Evolutionary conservation across 106 monocot genomes (phyloP).

Genomic region (Vanilla planifolia): DNA sequence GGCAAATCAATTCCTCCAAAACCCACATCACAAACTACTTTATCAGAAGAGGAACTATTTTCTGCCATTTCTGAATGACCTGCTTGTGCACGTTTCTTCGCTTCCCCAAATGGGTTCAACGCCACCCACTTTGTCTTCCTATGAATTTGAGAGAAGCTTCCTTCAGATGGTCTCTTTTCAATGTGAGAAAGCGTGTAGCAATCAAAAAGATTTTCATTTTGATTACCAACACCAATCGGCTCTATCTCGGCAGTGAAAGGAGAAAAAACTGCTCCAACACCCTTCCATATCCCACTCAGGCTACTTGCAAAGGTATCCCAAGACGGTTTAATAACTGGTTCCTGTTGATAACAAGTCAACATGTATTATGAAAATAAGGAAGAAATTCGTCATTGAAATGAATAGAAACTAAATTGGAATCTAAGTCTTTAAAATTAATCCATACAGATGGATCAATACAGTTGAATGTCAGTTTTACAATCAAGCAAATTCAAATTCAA

Average conservation of each 20-base stretch:
- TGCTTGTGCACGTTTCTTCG: slow-evolving; percentile 9
- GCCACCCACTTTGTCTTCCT: slow-evolving; percentile 72
- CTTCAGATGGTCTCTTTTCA: slow-evolving; percentile 36
- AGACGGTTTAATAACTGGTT: slow-evolving; percentile 81
- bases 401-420: neutral
- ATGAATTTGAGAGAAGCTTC: slow-evolving; percentile 19
- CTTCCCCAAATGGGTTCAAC: slow-evolving; percentile 76
- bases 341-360: slow-evolving; percentile 32
- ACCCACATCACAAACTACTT: neutral
- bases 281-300: slow-evolving; percentile 84
- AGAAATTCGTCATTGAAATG: neutral
- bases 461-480: too few species aligned
- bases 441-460: too few species aligned
- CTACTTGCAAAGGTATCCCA: slow-evolving; percentile 88
- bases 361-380: slow-evolving; percentile 2
- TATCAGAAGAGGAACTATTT: slow-evolving; percentile 3
- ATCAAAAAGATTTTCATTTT: slow-evolving; percentile 84
- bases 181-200: slow-evolving; percentile 74
- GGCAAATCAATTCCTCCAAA: slow-evolving; percentile 27
- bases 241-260: slow-evolving; percentile 90
- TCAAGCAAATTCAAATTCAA: too few species aligned
- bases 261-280: slow-evolving; percentile 91
- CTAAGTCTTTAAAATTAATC: slow-evolving; percentile 3
- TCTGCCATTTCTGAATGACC: slow-evolving; percentile 4
- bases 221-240: slow-evolving; percentile 58